Evolutionary conservation across 805 yeast genomes (phyloP).

Genomic region (Sugiyamaella marilandica): DNA sequence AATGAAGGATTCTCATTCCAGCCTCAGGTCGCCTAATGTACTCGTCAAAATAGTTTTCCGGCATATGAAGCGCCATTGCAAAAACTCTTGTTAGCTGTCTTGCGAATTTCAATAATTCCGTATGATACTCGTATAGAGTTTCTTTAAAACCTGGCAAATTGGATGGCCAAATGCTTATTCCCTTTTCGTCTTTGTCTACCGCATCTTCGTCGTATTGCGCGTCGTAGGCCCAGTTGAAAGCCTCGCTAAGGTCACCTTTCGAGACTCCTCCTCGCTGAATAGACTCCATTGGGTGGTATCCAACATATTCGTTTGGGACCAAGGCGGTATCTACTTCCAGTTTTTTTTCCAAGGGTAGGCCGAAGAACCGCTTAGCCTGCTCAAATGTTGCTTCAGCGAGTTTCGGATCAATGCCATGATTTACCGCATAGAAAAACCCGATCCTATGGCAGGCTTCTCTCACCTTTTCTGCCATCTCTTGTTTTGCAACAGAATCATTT

Average conservation of each 20-base stretch:
- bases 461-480: neutral
- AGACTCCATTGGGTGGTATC: constrained; percentile 33
- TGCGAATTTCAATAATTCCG: constrained; percentile 43
- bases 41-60: constrained; percentile 40
- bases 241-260: constrained; percentile 55
- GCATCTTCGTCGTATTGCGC: constrained; percentile 37
- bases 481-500: neutral
- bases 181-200: constrained; percentile 46
- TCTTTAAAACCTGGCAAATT: constrained; percentile 43
- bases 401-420: constrained; percentile 42
- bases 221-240: constrained; percentile 46
- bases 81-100: constrained; percentile 42
- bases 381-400: constrained; percentile 35
- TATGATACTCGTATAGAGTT: constrained; percentile 40
- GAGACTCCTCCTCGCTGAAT: constrained; percentile 53
- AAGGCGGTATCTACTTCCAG: constrained; percentile 46
- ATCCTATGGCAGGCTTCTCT: constrained; percentile 24
- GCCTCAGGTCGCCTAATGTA: constrained; percentile 36
- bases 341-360: constrained; percentile 44
- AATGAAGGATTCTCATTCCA: constrained; percentile 50
- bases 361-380: constrained; percentile 42
- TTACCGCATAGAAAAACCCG: constrained; percentile 49
- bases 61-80: constrained; percentile 52
- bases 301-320: constrained; percentile 52
- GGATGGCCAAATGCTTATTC: constrained; percentile 40